phyloP scores from a whole-genome alignment of 2,329 filamentous ascomycete species.

The Chaetomiaceae sp. region DNA sequence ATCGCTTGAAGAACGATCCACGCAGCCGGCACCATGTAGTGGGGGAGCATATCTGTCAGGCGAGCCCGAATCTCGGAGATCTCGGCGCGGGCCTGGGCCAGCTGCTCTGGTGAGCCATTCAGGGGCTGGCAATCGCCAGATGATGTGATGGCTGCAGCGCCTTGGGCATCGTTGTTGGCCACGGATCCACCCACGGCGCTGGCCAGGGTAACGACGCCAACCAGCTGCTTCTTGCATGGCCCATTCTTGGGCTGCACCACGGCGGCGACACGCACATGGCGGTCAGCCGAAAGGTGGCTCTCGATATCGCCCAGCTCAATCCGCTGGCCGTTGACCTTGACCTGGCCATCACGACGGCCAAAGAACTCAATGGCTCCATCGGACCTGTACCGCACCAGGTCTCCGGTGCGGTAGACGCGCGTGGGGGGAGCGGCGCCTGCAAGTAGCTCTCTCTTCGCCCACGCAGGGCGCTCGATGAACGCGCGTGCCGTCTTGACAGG shows the following conservation, averaged over 20 bases:
- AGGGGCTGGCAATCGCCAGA: conserved; percentile 6
- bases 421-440: conserved; percentile 29
- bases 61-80: conserved; percentile 14
- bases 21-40: conserved; percentile 25
- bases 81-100: conserved; percentile 15
- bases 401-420: conserved; percentile 41
- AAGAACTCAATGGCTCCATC: conserved; percentile 37
- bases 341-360: conserved; percentile 49
- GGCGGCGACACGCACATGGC: conserved; percentile 14
- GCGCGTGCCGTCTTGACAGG: conserved; percentile 40
- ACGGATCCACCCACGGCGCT: background rate
- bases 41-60: conserved; percentile 19
- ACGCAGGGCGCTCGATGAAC: conserved; percentile 41
- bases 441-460: conserved; percentile 27
- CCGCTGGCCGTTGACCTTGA: conserved; percentile 51
- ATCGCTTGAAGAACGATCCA: conserved; percentile 24
- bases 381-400: conserved; percentile 36
- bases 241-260: conserved; percentile 24
- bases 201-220: conserved; percentile 19
- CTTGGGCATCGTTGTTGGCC: background rate
- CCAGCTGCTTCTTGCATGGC: conserved; percentile 19
- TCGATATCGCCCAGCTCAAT: conserved; percentile 39
- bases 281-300: conserved; percentile 19
- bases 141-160: background rate
- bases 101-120: conserved; percentile 9